These are phyloP conservation scores for Cyclotella sp. DNA, from an alignment of 108 stramenopile species.

Conservation along the genomic window DNA sequence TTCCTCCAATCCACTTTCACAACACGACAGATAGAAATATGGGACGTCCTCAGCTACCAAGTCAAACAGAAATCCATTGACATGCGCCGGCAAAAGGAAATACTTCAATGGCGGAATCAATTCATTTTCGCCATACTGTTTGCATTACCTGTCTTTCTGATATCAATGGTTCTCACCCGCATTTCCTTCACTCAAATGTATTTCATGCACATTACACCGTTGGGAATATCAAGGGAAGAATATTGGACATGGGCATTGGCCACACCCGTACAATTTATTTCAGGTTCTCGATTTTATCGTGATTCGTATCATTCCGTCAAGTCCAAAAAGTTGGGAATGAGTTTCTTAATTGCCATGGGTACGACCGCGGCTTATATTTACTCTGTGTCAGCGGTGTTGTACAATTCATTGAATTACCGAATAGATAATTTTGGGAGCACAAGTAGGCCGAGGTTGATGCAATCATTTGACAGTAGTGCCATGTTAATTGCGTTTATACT, in stretches of 20 bases:
- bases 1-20: conserved; percentile 18
- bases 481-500: conserved; percentile 78
- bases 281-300: conserved; percentile 79
- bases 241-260: conserved; percentile 66
- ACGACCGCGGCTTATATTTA: conserved; percentile 85
- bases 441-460: conserved; percentile 48
- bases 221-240: conserved; percentile 49
- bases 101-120: conserved; percentile 45
- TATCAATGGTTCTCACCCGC: conserved; percentile 56
- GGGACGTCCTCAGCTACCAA: conserved; percentile 51
- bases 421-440: not conserved
- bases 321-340: conserved; percentile 80
- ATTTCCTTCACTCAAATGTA: conserved; percentile 31
- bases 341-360: conserved; percentile 80
- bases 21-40: conserved; percentile 20
- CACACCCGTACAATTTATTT: conserved; percentile 83
- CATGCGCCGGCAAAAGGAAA: conserved; percentile 47
- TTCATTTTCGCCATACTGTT: conserved; percentile 57
- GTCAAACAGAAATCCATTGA: conserved; percentile 54
- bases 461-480: conserved; percentile 79
- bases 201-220: conserved; percentile 20
- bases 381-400: conserved; percentile 57
- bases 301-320: conserved; percentile 64
- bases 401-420: conserved; percentile 36
- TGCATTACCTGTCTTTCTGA: conserved; percentile 60